A percentile compares a stretch with the other conserved stretches of the same genome.
Conservation (phyloP, 73 alveolate genomes). For the Blepharisma stoltei region DNA sequence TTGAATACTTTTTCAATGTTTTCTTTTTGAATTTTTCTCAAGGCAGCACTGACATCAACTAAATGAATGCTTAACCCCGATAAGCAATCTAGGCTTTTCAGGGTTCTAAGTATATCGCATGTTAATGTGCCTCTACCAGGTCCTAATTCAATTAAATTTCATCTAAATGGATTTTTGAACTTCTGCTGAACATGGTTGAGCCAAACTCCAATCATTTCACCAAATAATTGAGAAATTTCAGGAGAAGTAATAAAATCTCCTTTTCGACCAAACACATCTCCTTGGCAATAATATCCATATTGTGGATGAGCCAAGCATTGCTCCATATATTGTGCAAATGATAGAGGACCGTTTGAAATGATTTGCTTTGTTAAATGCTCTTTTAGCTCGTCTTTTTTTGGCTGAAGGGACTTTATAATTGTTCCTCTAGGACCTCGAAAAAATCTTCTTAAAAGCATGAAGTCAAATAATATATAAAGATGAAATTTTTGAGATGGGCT, state of each 20-base stretch:
- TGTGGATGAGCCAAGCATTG: conserved; percentile 53
- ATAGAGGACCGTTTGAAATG: conserved; percentile 32
- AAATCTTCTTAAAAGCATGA: not conserved
- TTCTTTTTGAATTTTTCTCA: conserved; percentile 57
- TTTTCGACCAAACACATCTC: conserved; percentile 69
- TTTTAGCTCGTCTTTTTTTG: not conserved
- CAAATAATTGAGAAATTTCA: conserved; percentile 81
- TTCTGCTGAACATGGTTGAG: conserved; percentile 34
- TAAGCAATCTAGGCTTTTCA: conserved; percentile 51
- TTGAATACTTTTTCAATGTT: conserved; percentile 28
- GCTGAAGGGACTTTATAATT: not conserved
- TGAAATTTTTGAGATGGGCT: too few species aligned
- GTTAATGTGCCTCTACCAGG: conserved; percentile 86
- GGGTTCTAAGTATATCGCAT: conserved; percentile 72
- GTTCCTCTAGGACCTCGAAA: conserved; percentile 12
- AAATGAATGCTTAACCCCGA: conserved; percentile 47
- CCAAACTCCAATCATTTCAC: conserved; percentile 69
- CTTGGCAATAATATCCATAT: conserved; percentile 77
- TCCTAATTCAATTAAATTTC: conserved; percentile 78
- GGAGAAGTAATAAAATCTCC: conserved; percentile 92
- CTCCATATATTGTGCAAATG: conserved; percentile 58
- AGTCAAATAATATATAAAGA: not conserved
- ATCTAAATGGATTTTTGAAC: conserved; percentile 34
- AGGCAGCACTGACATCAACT: conserved; percentile 52
- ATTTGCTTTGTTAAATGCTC: not conserved